Conservation (phyloP, 768 basidiomycete genomes). For the Xerocomus potaroensis region DNA sequence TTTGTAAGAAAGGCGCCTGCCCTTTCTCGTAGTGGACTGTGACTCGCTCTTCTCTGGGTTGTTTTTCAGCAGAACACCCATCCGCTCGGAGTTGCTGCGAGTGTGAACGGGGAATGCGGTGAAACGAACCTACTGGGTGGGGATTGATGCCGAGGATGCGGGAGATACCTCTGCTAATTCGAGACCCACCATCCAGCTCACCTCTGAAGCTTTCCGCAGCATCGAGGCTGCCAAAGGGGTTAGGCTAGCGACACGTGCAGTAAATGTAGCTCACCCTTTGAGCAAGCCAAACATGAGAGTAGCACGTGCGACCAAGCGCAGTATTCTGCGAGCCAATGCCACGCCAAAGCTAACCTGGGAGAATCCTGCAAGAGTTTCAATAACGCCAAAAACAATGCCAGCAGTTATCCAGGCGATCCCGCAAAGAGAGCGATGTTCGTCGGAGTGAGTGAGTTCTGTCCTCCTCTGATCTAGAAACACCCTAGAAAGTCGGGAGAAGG, state of each 20-base stretch:
- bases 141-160: conserved; percentile 52
- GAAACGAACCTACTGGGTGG: conserved; percentile 46
- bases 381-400: conserved; percentile 57
- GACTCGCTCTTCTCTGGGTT: conserved; percentile 37
- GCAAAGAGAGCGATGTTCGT: conserved; percentile 46
- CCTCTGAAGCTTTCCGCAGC: conserved; percentile 41
- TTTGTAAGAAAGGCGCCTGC: conserved; percentile 44
- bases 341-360: conserved; percentile 48
- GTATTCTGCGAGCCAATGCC: conserved; percentile 50
- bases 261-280: conserved; percentile 53
- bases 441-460: conserved; percentile 43
- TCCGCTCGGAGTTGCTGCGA: conserved; percentile 8
- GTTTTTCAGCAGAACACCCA: conserved; percentile 6
- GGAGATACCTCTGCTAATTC: conserved; percentile 32
- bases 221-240: conserved; percentile 42
- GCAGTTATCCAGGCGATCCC: conserved; percentile 65
- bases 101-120: conserved; percentile 45
- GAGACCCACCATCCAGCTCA: conserved; percentile 32
- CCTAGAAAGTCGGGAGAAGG: conserved; percentile 53
- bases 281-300: conserved; percentile 57
- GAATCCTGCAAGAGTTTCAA: conserved; percentile 66
- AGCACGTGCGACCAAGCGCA: conserved; percentile 52
- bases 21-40: conserved; percentile 45
- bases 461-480: conserved; percentile 48
- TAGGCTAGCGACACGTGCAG: not conserved